These are phyloP conservation scores for Tolypocladium nubicola DNA, from an alignment of 2,329 filamentous ascomycete species.

Conservation along the genomic window DNA sequence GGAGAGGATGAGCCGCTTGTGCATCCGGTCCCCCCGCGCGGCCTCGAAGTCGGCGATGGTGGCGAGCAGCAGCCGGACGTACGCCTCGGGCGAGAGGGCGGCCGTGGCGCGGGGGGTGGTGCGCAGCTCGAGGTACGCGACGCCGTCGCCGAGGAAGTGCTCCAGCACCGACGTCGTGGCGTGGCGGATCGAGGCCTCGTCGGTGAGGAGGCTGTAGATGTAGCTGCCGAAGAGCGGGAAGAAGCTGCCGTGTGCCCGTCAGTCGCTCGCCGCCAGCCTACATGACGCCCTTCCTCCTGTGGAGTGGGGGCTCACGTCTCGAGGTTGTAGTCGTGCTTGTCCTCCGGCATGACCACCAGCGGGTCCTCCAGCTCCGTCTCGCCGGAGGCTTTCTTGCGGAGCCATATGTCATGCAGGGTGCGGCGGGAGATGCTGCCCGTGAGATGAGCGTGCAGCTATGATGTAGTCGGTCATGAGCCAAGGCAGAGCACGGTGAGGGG, in stretches of 20 bases:
- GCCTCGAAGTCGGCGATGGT: constrained; percentile 45
- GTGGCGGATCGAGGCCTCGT: constrained; percentile 45
- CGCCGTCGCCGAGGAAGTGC: constrained; percentile 59
- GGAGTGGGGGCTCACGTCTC: constrained; percentile 42
- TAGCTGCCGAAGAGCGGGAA: constrained; percentile 70
- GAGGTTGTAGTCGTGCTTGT: constrained; percentile 62
- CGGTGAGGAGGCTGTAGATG: constrained; percentile 66
- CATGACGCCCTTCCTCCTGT: too few species aligned
- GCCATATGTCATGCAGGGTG: constrained; percentile 67
- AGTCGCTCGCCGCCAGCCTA: background rate
- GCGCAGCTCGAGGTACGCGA: constrained; percentile 69
- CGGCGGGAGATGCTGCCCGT: constrained; percentile 66
- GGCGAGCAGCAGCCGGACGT: constrained; percentile 55
- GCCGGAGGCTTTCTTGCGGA: constrained; percentile 41
- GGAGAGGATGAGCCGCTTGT: constrained; percentile 59
- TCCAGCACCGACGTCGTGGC: constrained; percentile 55
- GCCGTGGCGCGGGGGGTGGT: constrained; percentile 63
- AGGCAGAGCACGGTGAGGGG: background rate
- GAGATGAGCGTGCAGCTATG: constrained; percentile 68
- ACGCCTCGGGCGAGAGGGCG: constrained; percentile 47
- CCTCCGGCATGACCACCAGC: constrained; percentile 53
- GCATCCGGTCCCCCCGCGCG: constrained; percentile 31
- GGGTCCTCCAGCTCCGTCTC: constrained; percentile 55
- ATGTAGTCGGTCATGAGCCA: background rate
- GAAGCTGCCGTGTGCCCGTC: constrained; percentile 40